Evolutionary conservation across 192 early-diverging fungal genomes (phyloP), one percentile per base, ranked within the genome.

Genomic region (Mortierella alpina): DNA sequence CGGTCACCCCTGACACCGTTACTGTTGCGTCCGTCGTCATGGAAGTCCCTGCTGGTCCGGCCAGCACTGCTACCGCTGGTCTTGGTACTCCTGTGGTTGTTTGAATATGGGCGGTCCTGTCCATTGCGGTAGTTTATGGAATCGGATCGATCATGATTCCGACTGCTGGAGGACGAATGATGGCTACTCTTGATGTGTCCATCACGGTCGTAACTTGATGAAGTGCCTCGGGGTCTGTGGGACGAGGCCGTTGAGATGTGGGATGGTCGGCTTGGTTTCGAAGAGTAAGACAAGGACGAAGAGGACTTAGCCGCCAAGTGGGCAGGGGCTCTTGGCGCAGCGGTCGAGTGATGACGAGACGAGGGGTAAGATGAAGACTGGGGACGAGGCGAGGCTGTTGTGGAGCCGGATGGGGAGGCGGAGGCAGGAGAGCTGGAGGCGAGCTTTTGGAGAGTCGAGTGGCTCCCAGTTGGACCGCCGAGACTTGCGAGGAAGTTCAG

Each of bases 401-500:
- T 48, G 7, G 68, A 17, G 3, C 47, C 51, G n/a, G 57, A 46
- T 45, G 56, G 44, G 7, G 68, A 50, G 52, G 71, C n/a, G 23
- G 70, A 14, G 7, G 70, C 6, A 41, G 57, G 14, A 15, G 71
- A 51, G 47, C 59, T 54, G 45, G 75, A 58, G 47, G 77, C 77
- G 40, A 80, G 77, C 72, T 80, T 80, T 44, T 80, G 67, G 65
- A 80, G 77, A 55, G 70, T 80, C 57, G 77, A 68, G 60, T 80
- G 70, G 66, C 77, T 72, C 56, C 64, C 76, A 18, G 67, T 63
- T 65, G 75, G 57, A 51, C 75, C 75, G 49, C 77, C 77, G 59
- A 80, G 65, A 72, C 70, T 72, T 48, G 64, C 70, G 22, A 80
- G 59, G 44, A 80, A 80, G 60, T 18, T 63, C 13, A 80, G 54